Evolutionary conservation across 805 yeast genomes (phyloP).

Genomic region (Monosporozyma siamensis): DNA sequence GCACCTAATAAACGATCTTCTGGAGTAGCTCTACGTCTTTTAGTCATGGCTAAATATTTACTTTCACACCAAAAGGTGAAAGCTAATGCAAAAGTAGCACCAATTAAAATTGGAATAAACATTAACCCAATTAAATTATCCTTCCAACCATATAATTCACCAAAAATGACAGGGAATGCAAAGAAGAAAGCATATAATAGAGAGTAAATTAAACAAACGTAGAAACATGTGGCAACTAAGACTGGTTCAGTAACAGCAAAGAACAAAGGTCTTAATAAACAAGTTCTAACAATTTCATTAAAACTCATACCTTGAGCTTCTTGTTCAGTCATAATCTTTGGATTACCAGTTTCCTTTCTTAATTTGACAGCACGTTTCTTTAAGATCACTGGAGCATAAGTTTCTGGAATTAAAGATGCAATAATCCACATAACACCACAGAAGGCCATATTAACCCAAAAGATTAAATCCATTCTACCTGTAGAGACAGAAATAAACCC

Average conservation of each 20-base stretch:
- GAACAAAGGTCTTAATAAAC: conserved; percentile 71
- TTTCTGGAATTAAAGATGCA: conserved; percentile 69
- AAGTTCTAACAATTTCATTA: conserved; percentile 59
- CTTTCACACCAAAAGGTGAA: conserved; percentile 72
- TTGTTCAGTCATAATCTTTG: conserved; percentile 83
- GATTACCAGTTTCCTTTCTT: conserved; percentile 74
- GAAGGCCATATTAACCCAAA: conserved; percentile 91
- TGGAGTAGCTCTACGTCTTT: conserved; percentile 55
- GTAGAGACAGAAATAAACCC: conserved; percentile 75
- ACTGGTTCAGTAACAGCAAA: conserved; percentile 78
- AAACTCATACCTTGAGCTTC: conserved; percentile 72
- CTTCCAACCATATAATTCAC: conserved; percentile 62
- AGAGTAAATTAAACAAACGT: conserved; percentile 85
- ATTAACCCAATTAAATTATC: conserved; percentile 77
- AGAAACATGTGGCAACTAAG: conserved; percentile 70
- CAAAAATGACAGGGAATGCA: conserved; percentile 87
- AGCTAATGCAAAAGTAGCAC: conserved; percentile 63
- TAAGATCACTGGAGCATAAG: conserved; percentile 76
- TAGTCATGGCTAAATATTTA: conserved; percentile 42
- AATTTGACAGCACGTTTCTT: conserved; percentile 54
- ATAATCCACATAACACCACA: conserved; percentile 76
- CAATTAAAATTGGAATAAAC: conserved; percentile 85
- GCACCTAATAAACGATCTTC: conserved; percentile 78
- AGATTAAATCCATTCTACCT: conserved; percentile 56
- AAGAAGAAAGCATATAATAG: conserved; percentile 87